Base-by-base conservation (phyloP, 192 early-diverging fungal species). In the Jimgerdemannia flammicorona region DNA sequence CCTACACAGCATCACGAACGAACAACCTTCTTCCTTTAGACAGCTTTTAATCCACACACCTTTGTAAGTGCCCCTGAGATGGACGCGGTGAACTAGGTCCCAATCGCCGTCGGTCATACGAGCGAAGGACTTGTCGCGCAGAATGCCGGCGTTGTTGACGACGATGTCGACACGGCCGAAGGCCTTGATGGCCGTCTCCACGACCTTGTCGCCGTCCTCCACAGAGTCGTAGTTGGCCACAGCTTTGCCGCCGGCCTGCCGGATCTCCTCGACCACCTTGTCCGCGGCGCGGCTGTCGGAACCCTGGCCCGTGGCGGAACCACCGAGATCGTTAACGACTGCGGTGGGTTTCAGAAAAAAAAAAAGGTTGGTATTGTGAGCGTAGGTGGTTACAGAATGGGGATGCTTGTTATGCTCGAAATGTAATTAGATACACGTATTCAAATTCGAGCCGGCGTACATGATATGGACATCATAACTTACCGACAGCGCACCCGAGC, bases 61-160 rank as follows among this genome's bases (percentile, higher is more conserved):
- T 87, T 97, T 99, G 88, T 94, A 99, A 0, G 94, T 94, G 72
- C 96, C 97, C 71, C 94, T 87, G 71, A 99, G 84, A 79, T 98
- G 97, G 70, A 97, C 94, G 43, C 85, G 84, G 75, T 96, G 92
- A 17, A 98, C 94, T 66, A 95, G 79, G 83, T 98, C 96, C 97
- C 97, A 99, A 81, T 99, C 97, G 42, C 86, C 83, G 83, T 95
- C 95, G 39, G 96, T 93, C 80, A 97, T 95, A 64, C 94, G 85
- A 67, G 84, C 87, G 82, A 99, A 98, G 4, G 95, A 96, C 81
- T 93, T 96, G 86, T 99, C 97, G 75, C 97, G 91, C 70, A 99
- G 86, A 70, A 99, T 98, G 74, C 97, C 97, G 20, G 97, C 97
- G 77, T 99, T 99, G 90, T 99, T 99, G 77, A 99, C 89, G 39